Base-by-base conservation (phyloP, 495 filamentous ascomycete species). In the Trichoderma gamsii region DNA sequence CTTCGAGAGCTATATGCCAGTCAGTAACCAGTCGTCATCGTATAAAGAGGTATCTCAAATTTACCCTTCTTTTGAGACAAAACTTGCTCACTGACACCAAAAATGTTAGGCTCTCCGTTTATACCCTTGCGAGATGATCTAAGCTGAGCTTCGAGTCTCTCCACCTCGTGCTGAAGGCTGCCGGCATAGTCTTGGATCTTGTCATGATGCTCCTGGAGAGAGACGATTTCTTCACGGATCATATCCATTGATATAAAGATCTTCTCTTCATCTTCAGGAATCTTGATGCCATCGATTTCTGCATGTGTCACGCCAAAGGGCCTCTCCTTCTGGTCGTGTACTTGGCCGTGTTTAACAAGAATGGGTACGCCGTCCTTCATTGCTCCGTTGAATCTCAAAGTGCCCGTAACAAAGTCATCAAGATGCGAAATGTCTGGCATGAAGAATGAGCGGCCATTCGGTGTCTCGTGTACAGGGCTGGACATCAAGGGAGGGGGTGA, bases 201-300 rank as follows among this genome's bases (percentile, higher is more conserved):
- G 23, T 81, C 80, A 64, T 83, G 79, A 69, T 84, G 81, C 56
- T 84, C 81, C 65, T 82, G 80, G 63, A 83, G 72, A 66, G 80
- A 76, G 64, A 78, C 72, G 65, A 84, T 78, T 68, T 84, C 81
- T 41, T 82, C 79, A 65, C 79, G 80, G 79, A 84, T 82, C 80
- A 82, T 84, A 81, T 84, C 81, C 74, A 83, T 72, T 13, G 81
- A 82, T 32, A 82, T 81, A 66, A 84, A 83, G 41, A 84, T 82
- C 63, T 80, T 74, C 72, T 79, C 77, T 68, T 84, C 81, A 65
- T 83, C 81, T 64, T 80, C 74, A 49, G 76, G 75, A 32, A 83
- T 76, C 35, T 73, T 70, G 29, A 80, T 71, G 0, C 66, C 74
- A 66, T 80, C 79, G 13, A 83, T 67, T 18, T 78, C 73, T 11